Conservation (phyloP, 2,329 filamentous ascomycete genomes). For the Paramyrothecium sp. region DNA sequence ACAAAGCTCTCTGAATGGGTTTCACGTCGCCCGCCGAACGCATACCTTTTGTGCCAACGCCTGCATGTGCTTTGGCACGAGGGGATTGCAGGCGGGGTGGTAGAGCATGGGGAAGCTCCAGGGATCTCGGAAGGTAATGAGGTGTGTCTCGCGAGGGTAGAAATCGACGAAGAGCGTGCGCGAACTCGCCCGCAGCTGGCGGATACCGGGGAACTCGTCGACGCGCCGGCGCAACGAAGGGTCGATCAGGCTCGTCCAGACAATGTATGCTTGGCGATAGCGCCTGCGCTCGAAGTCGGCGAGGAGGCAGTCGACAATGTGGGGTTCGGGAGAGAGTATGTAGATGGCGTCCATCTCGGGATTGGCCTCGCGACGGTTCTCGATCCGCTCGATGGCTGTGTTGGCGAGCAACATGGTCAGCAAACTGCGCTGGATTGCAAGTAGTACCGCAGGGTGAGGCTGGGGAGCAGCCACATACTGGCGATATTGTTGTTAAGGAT, state of each 20-base stretch:
- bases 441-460: constrained; percentile 4
- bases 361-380: constrained; percentile 79
- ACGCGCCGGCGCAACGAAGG: constrained; percentile 70
- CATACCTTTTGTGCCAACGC: constrained; percentile 81
- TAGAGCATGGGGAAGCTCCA: constrained; percentile 94
- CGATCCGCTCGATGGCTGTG: constrained; percentile 90
- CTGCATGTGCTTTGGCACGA: constrained; percentile 82
- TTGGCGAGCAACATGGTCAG: constrained; percentile 13
- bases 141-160: constrained; percentile 84
- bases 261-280: constrained; percentile 75
- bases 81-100: constrained; percentile 82
- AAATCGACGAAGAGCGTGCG: constrained; percentile 85
- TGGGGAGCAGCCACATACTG: constrained; percentile 56
- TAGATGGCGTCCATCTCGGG: constrained; percentile 94
- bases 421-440: background rate
- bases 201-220: constrained; percentile 66
- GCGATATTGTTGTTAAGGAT: constrained; percentile 96
- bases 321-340: constrained; percentile 78
- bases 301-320: constrained; percentile 91
- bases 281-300: constrained; percentile 84
- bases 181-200: constrained; percentile 76
- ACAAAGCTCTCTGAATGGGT: background rate
- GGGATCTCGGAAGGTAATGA: constrained; percentile 89
- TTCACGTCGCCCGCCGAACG: background rate
- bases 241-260: constrained; percentile 81